phyloP scores from a whole-genome alignment of 169 alveolate genomes.

The Cryptosporidium sp. region DNA sequence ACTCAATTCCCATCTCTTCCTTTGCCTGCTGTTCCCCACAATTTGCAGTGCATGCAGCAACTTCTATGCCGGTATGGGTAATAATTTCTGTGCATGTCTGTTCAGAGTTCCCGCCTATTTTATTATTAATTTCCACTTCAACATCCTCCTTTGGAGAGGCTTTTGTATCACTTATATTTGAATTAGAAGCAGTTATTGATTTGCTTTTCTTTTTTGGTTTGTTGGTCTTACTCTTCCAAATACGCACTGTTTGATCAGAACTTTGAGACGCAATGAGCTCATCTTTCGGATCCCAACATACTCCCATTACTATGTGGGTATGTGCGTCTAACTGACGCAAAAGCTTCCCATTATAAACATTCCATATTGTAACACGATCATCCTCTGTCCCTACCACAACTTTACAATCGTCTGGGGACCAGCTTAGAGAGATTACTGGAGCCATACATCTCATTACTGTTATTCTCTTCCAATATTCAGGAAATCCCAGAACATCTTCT shows the following conservation, averaged over 20 bases:
- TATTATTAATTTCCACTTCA: neutral
- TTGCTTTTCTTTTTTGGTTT: constrained; percentile 52
- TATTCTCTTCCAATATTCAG: constrained; percentile 73
- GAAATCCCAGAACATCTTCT: constrained; percentile 70
- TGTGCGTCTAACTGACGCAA: constrained; percentile 71
- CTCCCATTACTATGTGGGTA: constrained; percentile 68
- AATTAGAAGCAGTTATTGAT: constrained; percentile 22
- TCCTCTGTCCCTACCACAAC: constrained; percentile 72
- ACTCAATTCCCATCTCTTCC: constrained; percentile 8
- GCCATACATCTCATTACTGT: constrained; percentile 72
- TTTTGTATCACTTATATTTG: neutral
- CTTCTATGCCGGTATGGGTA: neutral
- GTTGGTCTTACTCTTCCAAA: constrained; percentile 48
- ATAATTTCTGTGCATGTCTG: constrained; percentile 3
- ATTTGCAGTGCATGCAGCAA: neutral
- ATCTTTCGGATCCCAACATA: constrained; percentile 75
- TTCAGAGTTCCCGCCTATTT: constrained; percentile 6
- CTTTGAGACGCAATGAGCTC: constrained; percentile 89
- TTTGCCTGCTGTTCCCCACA: neutral
- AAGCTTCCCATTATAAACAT: constrained; percentile 54
- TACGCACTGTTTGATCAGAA: constrained; percentile 83
- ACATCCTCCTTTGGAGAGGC: constrained; percentile 2
- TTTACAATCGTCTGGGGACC: constrained; percentile 69
- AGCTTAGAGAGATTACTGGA: constrained; percentile 61
- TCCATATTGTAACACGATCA: constrained; percentile 68